These are phyloP conservation scores for Lentinus polychrous DNA, from an alignment of 1,284 basidiomycete species.

Conservation along the genomic window DNA sequence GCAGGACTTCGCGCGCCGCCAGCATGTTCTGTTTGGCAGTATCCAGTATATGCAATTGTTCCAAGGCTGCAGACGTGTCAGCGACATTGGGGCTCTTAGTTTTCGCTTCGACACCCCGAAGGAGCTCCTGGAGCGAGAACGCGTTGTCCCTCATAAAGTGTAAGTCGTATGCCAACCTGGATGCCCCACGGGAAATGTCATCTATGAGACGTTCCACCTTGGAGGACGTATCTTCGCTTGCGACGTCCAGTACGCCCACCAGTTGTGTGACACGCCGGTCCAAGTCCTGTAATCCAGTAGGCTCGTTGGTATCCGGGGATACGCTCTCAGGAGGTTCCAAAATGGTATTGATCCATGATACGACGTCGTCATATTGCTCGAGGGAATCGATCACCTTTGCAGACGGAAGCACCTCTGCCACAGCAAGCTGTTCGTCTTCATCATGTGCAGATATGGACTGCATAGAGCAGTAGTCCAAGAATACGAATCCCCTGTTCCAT, in stretches of 20 bases:
- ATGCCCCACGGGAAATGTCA: constrained; percentile 83
- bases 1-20: constrained; percentile 75
- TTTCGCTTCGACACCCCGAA: constrained; percentile 52
- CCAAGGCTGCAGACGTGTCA: constrained; percentile 57
- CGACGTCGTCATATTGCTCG: constrained; percentile 39
- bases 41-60: constrained; percentile 73
- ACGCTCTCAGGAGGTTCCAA: constrained; percentile 28
- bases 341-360: constrained; percentile 61
- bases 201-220: constrained; percentile 83
- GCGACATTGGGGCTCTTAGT: constrained; percentile 42
- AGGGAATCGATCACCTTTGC: constrained; percentile 17
- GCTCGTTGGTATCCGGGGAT: constrained; percentile 13
- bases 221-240: constrained; percentile 80
- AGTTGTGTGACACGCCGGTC: constrained; percentile 71
- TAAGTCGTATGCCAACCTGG: constrained; percentile 85
- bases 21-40: constrained; percentile 82
- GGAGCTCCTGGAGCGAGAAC: constrained; percentile 57
- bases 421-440: not conserved
- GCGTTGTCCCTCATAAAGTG: constrained; percentile 94
- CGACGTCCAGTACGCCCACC: constrained; percentile 72
- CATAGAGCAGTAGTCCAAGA: no score
- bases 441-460: no score
- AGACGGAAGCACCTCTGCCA: not conserved
- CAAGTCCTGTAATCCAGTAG: constrained; percentile 54
- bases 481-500: no score